Evolutionary conservation across 441 rosid genomes (phyloP).

Genomic region (Populus hybrid): DNA sequence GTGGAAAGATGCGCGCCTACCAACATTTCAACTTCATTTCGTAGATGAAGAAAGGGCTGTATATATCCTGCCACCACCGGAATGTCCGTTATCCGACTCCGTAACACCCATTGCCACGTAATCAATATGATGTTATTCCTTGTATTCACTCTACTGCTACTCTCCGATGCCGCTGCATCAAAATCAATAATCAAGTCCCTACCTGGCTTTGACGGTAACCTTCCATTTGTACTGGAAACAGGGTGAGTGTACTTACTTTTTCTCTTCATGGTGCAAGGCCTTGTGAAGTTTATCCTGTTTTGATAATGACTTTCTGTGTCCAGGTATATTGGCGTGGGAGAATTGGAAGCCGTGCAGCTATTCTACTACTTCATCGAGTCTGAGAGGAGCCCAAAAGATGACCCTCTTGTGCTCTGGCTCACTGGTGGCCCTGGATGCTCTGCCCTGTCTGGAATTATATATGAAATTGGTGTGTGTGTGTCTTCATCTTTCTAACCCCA

Average conservation of each 20-base stretch:
- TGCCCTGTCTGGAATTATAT: conserved; percentile 24
- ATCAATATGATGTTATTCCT: background rate
- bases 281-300: background rate
- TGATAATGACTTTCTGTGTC: background rate
- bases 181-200: conserved; percentile 26
- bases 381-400: conserved; percentile 25
- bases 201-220: conserved; percentile 44
- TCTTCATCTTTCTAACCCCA: too few relatives aligned
- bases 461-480: conserved; percentile 26
- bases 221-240: conserved; percentile 49
- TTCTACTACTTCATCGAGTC: conserved; percentile 44
- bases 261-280: background rate
- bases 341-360: conserved; percentile 20
- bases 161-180: background rate
- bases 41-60: background rate
- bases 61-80: background rate
- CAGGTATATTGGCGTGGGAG: conserved; percentile 35
- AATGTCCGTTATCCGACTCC: background rate
- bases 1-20: background rate
- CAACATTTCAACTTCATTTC: background rate
- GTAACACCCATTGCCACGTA: background rate
- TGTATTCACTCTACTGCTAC: background rate
- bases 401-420: conserved; percentile 41
- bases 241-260: conserved; percentile 22
- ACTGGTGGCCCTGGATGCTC: conserved; percentile 43